These are phyloP conservation scores for Lyophyllum atratum DNA, from an alignment of 768 basidiomycete genomes.

Conservation along the genomic window DNA sequence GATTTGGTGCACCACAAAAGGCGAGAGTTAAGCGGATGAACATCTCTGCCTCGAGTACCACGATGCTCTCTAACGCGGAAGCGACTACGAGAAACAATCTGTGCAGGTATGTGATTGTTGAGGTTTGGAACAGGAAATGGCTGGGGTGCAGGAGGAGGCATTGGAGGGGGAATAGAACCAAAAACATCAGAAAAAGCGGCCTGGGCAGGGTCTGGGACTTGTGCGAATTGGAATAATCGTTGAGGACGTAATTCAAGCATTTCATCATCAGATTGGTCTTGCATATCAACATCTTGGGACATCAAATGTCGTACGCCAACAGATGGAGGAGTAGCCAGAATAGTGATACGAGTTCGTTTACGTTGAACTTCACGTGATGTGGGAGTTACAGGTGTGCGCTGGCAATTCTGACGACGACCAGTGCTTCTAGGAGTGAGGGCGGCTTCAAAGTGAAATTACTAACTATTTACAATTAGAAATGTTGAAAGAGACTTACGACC, in stretches of 20 bases:
- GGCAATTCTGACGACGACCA: neutral
- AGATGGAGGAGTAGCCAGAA: conserved; percentile 4
- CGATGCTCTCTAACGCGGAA: neutral
- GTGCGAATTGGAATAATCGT: neutral
- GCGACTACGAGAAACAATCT: neutral
- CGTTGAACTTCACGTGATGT: neutral
- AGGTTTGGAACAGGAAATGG: neutral
- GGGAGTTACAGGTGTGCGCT: conserved; percentile 1
- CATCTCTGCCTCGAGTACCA: neutral
- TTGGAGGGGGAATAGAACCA: neutral
- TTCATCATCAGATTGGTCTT: conserved; percentile 1
- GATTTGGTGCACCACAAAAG: conserved; percentile 1
- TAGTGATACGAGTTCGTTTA: conserved; percentile 1
- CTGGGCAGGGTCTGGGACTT: neutral
- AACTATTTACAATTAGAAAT: neutral
- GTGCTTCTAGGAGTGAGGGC: conserved; percentile 2
- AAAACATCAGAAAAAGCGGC: neutral
- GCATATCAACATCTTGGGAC: neutral
- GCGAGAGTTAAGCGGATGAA: conserved; percentile 1
- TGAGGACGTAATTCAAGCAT: neutral
- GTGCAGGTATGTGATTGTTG: conserved; percentile 3
- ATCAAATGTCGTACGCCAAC: neutral
- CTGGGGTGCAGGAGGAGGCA: neutral
- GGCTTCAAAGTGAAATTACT: neutral
- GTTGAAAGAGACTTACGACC: neutral